Evolutionary conservation across 2,329 filamentous ascomycete genomes (phyloP).

Genomic region (Thyridium curvatum): DNA sequence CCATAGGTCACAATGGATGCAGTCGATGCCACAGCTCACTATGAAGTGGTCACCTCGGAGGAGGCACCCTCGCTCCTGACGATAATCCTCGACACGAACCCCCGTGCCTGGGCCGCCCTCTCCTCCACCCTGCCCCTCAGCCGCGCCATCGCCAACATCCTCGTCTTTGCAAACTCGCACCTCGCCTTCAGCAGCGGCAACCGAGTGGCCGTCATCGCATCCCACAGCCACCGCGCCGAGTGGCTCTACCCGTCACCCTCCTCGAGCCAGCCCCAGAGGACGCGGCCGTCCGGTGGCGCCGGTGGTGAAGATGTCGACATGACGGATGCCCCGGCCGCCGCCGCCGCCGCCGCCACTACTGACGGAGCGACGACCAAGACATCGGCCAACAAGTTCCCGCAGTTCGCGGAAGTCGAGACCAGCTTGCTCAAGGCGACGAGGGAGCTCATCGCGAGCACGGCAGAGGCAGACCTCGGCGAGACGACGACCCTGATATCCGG

Average conservation of each 20-base stretch:
- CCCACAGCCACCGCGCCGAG: constrained; percentile 76
- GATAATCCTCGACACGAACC: constrained; percentile 93
- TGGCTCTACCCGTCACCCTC: constrained; percentile 75
- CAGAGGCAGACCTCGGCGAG: constrained; percentile 56
- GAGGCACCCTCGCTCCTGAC: constrained; percentile 76
- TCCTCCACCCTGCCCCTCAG: constrained; percentile 70
- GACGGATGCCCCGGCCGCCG: constrained; percentile 30
- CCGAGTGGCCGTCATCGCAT: constrained; percentile 85
- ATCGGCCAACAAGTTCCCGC: constrained; percentile 84
- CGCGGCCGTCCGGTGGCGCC: constrained; percentile 20
- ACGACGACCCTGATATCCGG: constrained; percentile 86
- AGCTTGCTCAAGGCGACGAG: constrained; percentile 70
- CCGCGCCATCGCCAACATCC: constrained; percentile 77
- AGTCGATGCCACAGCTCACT: constrained; percentile 55
- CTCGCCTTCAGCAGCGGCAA: constrained; percentile 91
- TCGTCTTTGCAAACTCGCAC: constrained; percentile 96
- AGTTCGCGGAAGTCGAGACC: constrained; percentile 81
- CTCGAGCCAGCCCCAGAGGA: constrained; percentile 8
- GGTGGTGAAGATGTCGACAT: constrained; percentile 48
- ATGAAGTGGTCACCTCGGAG: constrained; percentile 46
- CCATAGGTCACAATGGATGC: constrained; percentile 37
- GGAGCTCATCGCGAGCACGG: constrained; percentile 65
- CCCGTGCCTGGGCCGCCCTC: constrained; percentile 79
- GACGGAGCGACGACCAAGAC: constrained; percentile 19
- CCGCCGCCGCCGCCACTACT: constrained; percentile 10